A percentile compares a stretch with the other conserved stretches of the same genome.
phyloP scores from a whole-genome alignment of 2,329 filamentous ascomycete species.

The Pestalotiopsis fici region DNA sequence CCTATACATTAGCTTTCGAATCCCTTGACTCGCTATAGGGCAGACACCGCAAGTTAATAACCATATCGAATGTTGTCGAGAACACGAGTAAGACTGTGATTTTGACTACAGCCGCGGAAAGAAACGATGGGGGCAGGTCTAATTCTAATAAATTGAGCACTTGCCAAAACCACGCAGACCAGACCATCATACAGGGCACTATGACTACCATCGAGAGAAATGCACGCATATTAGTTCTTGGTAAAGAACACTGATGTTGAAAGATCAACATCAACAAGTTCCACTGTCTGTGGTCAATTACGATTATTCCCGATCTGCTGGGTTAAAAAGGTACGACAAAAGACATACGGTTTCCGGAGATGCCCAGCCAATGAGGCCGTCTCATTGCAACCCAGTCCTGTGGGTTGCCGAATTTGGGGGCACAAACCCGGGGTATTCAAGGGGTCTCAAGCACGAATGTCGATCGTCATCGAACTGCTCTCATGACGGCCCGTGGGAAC shows the following conservation, averaged over 20 bases:
- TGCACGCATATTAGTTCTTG: too few relatives aligned
- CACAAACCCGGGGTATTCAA: background rate
- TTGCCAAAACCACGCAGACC: too few relatives aligned
- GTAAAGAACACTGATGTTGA: too few relatives aligned
- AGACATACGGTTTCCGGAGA: background rate
- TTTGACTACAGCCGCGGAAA: too few relatives aligned
- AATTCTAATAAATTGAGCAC: too few relatives aligned
- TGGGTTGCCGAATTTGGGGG: conserved; percentile 1
- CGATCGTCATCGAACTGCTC: conserved; percentile 6
- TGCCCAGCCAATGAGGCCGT: background rate
- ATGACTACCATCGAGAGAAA: too few relatives aligned
- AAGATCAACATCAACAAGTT: background rate
- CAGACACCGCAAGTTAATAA: background rate
- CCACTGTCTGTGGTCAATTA: background rate
- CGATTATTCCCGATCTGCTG: background rate
- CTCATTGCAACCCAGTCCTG: background rate
- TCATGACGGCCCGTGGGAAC: background rate
- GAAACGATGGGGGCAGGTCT: too few relatives aligned
- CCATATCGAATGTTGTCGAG: too few relatives aligned
- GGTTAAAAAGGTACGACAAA: background rate
- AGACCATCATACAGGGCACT: too few relatives aligned
- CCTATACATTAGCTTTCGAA: background rate
- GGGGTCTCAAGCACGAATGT: background rate
- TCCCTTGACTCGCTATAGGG: background rate
- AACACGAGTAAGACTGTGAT: too few relatives aligned